A percentile compares a stretch with the other conserved stretches of the same genome.
phyloP scores from a whole-genome alignment of 306 rosid genomes.

The Quercus engelmannii region DNA sequence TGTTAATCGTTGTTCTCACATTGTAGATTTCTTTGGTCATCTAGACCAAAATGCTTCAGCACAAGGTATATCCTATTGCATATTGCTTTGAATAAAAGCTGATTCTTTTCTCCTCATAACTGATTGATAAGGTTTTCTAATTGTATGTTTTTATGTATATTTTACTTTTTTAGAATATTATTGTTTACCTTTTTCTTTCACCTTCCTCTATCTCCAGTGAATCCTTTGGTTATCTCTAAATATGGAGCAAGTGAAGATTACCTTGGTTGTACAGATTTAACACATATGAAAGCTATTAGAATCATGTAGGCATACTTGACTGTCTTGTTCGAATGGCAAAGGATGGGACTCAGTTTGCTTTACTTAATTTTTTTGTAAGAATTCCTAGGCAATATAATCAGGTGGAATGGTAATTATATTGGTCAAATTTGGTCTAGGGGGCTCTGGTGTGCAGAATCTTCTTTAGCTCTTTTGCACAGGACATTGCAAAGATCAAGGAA shows the following conservation, averaged over 20 bases:
- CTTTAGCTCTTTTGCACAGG: too few species aligned
- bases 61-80: background rate
- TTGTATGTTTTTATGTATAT: slow-evolving; percentile 1
- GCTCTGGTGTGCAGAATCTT: too few species aligned
- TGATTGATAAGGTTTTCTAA: slow-evolving; percentile 12
- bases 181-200: slow-evolving; percentile 28
- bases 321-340: slow-evolving; percentile 84
- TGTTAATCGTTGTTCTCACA: slow-evolving; percentile 20
- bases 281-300: slow-evolving; percentile 57
- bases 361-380: too few species aligned
- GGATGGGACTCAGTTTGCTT: slow-evolving; percentile 72
- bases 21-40: slow-evolving; percentile 83
- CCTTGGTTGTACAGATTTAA: slow-evolving; percentile 67
- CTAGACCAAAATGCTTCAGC: slow-evolving; percentile 40
- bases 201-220: slow-evolving; percentile 37
- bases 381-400: too few species aligned
- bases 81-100: background rate
- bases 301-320: slow-evolving; percentile 78
- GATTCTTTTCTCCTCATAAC: slow-evolving; percentile 6
- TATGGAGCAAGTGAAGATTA: slow-evolving; percentile 88
- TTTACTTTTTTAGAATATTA: background rate
- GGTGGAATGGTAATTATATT: too few species aligned
- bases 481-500: too few species aligned
- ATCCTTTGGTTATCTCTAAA: slow-evolving; percentile 71
- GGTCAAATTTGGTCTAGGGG: too few species aligned